Evolutionary conservation across 306 rosid species (phyloP).

Genomic region (Begonia peltatifolia): DNA sequence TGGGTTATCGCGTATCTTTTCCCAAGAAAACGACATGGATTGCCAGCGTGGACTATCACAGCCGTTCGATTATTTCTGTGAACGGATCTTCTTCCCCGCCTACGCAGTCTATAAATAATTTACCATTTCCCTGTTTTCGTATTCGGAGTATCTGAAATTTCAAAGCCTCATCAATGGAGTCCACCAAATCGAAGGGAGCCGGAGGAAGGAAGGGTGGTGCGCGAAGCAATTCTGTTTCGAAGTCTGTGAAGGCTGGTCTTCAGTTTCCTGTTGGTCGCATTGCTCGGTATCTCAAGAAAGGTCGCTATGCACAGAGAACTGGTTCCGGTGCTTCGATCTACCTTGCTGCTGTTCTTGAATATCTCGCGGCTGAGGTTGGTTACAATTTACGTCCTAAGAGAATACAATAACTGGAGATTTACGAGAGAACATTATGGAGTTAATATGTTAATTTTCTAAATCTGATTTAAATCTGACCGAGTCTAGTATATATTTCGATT

Average conservation of each 20-base stretch:
- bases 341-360: constrained; percentile 80
- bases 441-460: too few species aligned
- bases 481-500: too few species aligned
- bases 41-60: not conserved
- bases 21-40: not conserved
- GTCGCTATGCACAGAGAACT: constrained; percentile 60
- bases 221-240: constrained; percentile 33
- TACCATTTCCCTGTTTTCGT: not conserved
- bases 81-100: not conserved
- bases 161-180: not conserved
- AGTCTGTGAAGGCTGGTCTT: constrained; percentile 70
- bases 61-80: not conserved
- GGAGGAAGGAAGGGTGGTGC: not conserved
- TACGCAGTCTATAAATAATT: not conserved
- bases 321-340: constrained; percentile 78
- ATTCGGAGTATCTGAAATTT: not conserved
- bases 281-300: constrained; percentile 59
- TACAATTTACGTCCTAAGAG: too few species aligned
- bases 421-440: too few species aligned
- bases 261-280: constrained; percentile 87
- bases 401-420: too few species aligned
- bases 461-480: too few species aligned
- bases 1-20: too few species aligned
- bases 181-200: not conserved
- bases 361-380: constrained; percentile 73